Conservation (phyloP, 352 stramenopile species). For the Pythium apleroticum region DNA sequence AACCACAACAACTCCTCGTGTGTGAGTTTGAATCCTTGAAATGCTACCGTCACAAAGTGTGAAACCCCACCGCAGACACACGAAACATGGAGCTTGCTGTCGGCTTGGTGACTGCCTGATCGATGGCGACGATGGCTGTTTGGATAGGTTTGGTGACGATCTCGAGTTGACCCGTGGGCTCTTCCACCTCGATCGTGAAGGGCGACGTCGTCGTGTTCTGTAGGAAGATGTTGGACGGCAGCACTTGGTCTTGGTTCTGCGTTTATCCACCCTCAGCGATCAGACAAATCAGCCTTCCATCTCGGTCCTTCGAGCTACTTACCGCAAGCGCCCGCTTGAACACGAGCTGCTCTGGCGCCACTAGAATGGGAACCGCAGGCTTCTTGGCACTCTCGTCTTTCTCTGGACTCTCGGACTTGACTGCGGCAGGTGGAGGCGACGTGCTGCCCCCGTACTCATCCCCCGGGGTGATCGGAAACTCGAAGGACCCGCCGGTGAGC, state of each 20-base stretch:
- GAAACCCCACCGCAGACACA: constrained; percentile 44
- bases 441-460: constrained; percentile 20
- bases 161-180: constrained; percentile 51
- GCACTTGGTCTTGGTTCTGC: constrained; percentile 39
- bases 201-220: constrained; percentile 65
- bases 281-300: background rate
- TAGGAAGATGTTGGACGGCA: constrained; percentile 75
- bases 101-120: background rate
- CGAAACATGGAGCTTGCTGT: constrained; percentile 31
- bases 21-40: background rate
- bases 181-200: constrained; percentile 63
- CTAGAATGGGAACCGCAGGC: constrained; percentile 40
- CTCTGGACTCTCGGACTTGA: constrained; percentile 27
- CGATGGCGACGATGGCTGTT: constrained; percentile 11
- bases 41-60: background rate
- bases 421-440: constrained; percentile 17
- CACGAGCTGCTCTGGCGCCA: constrained; percentile 57
- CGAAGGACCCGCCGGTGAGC: constrained; percentile 34
- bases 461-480: constrained; percentile 34
- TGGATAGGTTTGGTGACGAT: constrained; percentile 45
- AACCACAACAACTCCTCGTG: background rate
- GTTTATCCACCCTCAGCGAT: background rate
- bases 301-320: background rate
- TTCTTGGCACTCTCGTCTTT: constrained; percentile 32
- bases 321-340: constrained; percentile 56